These are phyloP conservation scores for Monosporozyma siamensis DNA, from an alignment of 805 yeast genomes.

Conservation along the genomic window DNA sequence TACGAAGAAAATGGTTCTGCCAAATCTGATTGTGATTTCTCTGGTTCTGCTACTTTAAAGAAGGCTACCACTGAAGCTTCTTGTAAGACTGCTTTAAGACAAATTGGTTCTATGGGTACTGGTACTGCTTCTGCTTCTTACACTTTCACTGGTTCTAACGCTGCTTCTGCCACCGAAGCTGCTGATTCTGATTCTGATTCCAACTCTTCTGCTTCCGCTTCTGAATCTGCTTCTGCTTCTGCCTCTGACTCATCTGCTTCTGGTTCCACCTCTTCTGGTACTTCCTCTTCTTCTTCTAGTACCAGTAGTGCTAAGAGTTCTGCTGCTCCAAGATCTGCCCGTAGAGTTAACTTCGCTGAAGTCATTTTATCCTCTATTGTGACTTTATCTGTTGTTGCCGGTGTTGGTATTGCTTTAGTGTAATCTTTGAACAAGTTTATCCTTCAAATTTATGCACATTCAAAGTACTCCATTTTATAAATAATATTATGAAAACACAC, in stretches of 20 bases:
- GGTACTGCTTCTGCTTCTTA: constrained; percentile 38
- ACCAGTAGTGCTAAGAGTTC: constrained; percentile 7
- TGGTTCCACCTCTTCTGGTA: background rate
- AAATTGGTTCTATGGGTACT: constrained; percentile 65
- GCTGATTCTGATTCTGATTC: constrained; percentile 4
- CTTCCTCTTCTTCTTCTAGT: constrained; percentile 10
- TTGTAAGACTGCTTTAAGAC: constrained; percentile 47
- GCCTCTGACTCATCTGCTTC: constrained; percentile 1
- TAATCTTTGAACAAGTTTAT: no score
- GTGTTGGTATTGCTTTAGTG: constrained; percentile 6
- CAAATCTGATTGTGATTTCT: constrained; percentile 53
- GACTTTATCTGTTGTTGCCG: constrained; percentile 6
- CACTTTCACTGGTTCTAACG: constrained; percentile 22
- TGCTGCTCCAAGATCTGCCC: constrained; percentile 3
- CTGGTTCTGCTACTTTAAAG: constrained; percentile 54
- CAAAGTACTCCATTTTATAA: no score
- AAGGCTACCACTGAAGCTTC: constrained; percentile 40
- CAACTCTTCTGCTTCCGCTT: background rate
- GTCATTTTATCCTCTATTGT: constrained; percentile 5
- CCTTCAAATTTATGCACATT: no score
- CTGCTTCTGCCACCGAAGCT: constrained; percentile 17
- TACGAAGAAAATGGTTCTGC: constrained; percentile 39
- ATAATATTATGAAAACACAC: background rate
- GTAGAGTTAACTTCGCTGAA: constrained; percentile 5
- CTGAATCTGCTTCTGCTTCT: background rate